Percentiles rank a stretch among this genome's conserved stretches.
phyloP scores from a whole-genome alignment of 2,329 filamentous ascomycete genomes.

The Cercospora zeae-maydis region DNA sequence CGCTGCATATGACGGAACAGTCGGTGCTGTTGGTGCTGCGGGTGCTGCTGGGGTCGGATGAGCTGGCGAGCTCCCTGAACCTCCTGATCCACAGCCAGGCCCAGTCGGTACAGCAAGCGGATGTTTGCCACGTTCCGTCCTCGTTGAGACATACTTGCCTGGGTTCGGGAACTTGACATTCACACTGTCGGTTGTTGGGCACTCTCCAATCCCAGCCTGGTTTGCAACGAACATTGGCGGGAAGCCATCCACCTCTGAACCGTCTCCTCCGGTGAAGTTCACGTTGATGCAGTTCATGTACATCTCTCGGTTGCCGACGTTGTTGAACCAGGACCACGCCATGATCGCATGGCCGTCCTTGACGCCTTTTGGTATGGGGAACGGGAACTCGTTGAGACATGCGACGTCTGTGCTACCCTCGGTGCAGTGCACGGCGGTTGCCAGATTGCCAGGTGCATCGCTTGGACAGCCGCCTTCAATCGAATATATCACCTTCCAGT shows the following conservation, averaged over 20 bases:
- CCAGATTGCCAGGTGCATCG: constrained; percentile 53
- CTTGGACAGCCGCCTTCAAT: constrained; percentile 82
- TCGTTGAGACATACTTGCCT: constrained; percentile 55
- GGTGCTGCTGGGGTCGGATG: background rate
- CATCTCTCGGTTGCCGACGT: constrained; percentile 87
- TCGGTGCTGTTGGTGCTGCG: background rate
- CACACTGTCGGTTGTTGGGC: constrained; percentile 51
- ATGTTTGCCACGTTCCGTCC: constrained; percentile 24
- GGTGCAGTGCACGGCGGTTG: constrained; percentile 15
- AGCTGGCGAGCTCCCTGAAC: background rate
- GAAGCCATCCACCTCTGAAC: constrained; percentile 58
- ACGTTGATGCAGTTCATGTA: constrained; percentile 64
- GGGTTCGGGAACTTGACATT: constrained; percentile 68
- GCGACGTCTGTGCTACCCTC: constrained; percentile 30
- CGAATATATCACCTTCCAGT: constrained; percentile 87
- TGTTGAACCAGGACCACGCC: constrained; percentile 95
- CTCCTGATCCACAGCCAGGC: constrained; percentile 17
- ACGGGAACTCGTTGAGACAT: constrained; percentile 59
- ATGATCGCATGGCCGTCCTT: constrained; percentile 73
- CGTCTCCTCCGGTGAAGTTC: constrained; percentile 53
- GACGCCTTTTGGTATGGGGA: constrained; percentile 67
- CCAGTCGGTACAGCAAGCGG: constrained; percentile 27
- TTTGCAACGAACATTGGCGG: constrained; percentile 77
- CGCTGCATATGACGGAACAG: background rate
- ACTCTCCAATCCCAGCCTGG: constrained; percentile 50